phyloP scores from a whole-genome alignment of 2,329 filamentous ascomycete genomes.

The Diplodia seriata region DNA sequence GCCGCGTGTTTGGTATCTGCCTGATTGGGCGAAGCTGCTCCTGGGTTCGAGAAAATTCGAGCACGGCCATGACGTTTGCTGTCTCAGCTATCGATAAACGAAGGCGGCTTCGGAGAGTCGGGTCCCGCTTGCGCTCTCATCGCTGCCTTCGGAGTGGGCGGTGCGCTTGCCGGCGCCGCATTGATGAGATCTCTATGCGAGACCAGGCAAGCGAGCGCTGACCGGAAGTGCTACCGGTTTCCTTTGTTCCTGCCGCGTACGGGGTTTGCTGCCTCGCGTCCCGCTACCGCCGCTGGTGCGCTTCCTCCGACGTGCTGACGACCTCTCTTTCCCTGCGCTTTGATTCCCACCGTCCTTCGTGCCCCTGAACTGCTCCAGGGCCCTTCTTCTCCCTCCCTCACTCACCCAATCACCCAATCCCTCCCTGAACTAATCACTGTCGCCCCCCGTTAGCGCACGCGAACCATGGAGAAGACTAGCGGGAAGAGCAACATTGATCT shows the following conservation, averaged over 20 bases:
- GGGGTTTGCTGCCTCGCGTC: slow-evolving; percentile 4
- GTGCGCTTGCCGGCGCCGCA: background rate
- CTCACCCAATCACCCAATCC: background rate
- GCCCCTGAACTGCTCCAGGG: background rate
- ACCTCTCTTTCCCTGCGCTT: slow-evolving; percentile 9
- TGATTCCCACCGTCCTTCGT: slow-evolving; percentile 1
- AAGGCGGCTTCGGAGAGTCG: background rate
- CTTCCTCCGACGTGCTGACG: slow-evolving; percentile 19
- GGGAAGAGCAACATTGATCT: slow-evolving; percentile 61
- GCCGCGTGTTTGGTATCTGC: slow-evolving; percentile 27
- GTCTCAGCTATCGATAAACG: slow-evolving; percentile 22
- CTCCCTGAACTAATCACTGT: background rate
- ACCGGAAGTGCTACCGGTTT: slow-evolving; percentile 12
- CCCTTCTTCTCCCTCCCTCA: background rate
- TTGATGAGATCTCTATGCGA: background rate
- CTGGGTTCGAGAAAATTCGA: slow-evolving; percentile 30
- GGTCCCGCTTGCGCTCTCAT: slow-evolving; percentile 14
- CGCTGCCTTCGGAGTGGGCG: background rate
- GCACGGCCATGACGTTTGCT: slow-evolving; percentile 22
- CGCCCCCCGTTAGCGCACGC: background rate
- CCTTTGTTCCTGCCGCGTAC: background rate
- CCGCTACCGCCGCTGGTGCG: slow-evolving; percentile 23
- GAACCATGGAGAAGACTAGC: slow-evolving; percentile 26
- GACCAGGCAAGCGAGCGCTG: slow-evolving; percentile 8
- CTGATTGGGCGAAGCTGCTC: slow-evolving; percentile 29